phyloP scores from a whole-genome alignment of 1,284 basidiomycete genomes.

The Ceratobasidium sp. region DNA sequence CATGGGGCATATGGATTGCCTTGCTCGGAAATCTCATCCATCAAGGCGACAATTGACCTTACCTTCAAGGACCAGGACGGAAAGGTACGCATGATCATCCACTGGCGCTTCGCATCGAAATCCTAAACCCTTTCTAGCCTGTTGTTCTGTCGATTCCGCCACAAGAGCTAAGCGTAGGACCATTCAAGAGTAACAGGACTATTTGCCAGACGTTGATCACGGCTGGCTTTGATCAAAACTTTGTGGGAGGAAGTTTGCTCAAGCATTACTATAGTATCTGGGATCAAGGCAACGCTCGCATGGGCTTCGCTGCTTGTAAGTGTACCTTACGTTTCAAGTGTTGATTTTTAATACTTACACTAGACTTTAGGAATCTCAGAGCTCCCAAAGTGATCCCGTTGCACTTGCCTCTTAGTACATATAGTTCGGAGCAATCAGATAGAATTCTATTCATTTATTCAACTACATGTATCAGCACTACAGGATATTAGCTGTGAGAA shows the following conservation, averaged over 20 bases:
- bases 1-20: slow-evolving; percentile 71
- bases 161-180: slow-evolving; percentile 68
- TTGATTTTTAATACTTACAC: not conserved
- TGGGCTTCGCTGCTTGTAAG: slow-evolving; percentile 33
- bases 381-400: too few relatives aligned
- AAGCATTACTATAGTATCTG: slow-evolving; percentile 72
- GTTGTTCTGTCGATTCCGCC: slow-evolving; percentile 65
- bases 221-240: slow-evolving; percentile 64
- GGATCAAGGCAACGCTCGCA: slow-evolving; percentile 55
- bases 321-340: not conserved
- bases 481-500: too few relatives aligned
- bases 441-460: too few relatives aligned
- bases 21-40: slow-evolving; percentile 62
- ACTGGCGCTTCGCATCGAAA: not conserved
- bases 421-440: too few relatives aligned
- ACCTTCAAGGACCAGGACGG: slow-evolving; percentile 57
- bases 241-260: slow-evolving; percentile 67
- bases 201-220: slow-evolving; percentile 61
- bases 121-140: not conserved
- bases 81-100: slow-evolving; percentile 52
- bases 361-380: too few relatives aligned
- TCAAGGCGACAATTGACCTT: slow-evolving; percentile 67
- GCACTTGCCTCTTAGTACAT: too few relatives aligned
- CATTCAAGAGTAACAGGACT: slow-evolving; percentile 56
- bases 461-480: too few relatives aligned